Conservation (phyloP, 2,329 filamentous ascomycete genomes). For the Mycogone perniciosa region DNA sequence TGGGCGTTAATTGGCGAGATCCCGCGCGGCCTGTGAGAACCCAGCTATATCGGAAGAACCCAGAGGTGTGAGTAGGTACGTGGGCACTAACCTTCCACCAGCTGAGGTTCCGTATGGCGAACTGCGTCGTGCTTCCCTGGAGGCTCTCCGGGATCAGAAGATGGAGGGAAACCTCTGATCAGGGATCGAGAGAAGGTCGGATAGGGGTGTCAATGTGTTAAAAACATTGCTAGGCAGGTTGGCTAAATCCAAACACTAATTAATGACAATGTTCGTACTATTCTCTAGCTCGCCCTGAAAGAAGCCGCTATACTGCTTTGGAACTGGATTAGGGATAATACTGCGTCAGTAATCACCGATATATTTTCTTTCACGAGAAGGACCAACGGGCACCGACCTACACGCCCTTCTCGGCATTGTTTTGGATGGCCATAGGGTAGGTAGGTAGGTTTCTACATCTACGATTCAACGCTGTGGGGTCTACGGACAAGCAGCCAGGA, state of each 20-base stretch:
- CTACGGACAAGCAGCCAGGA: too few relatives aligned
- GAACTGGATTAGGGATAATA: background rate
- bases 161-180: background rate
- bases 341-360: background rate
- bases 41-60: too few relatives aligned
- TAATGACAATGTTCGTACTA: constrained; percentile 2
- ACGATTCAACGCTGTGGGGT: too few relatives aligned
- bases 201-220: background rate
- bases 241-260: background rate
- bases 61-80: too few relatives aligned
- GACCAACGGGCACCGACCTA: background rate
- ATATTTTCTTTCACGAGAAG: background rate
- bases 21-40: too few relatives aligned
- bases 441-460: background rate
- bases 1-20: too few relatives aligned
- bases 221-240: constrained; percentile 1
- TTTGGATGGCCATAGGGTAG: background rate
- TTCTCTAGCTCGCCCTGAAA: constrained; percentile 5
- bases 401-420: background rate
- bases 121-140: too few relatives aligned
- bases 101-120: too few relatives aligned
- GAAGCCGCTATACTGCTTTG: constrained; percentile 11
- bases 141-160: too few relatives aligned
- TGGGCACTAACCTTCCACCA: too few relatives aligned
- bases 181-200: background rate